Evolutionary conservation across 176 grass and related monocot genomes (phyloP).

Genomic region (Cenchrus purpureus): DNA sequence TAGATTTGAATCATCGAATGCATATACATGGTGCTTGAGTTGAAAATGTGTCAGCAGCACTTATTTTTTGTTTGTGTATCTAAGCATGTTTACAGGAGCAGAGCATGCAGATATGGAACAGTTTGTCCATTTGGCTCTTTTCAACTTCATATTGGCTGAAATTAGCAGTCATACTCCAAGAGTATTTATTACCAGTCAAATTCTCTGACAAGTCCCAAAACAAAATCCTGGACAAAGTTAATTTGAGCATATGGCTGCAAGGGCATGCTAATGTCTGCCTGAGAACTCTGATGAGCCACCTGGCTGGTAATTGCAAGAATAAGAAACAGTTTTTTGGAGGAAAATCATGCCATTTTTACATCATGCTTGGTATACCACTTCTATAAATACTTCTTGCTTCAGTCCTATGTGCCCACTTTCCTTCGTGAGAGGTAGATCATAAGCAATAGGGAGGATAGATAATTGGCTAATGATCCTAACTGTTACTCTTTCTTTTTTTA

Average conservation of each 20-base stretch:
- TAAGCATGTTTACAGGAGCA: not conserved
- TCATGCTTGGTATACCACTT: not conserved
- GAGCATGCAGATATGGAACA: slow-evolving; percentile 1
- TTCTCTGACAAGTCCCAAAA: not conserved
- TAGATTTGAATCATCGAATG: not conserved
- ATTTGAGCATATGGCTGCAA: slow-evolving; percentile 21
- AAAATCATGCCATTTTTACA: slow-evolving; percentile 15
- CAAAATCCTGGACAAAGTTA: slow-evolving; percentile 22
- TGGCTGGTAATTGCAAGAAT: slow-evolving; percentile 9
- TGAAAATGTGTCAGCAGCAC: not conserved
- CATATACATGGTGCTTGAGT: slow-evolving; percentile 8
- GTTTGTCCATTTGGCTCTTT: slow-evolving; percentile 4
- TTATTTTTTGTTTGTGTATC: not conserved
- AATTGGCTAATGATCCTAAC: not conserved
- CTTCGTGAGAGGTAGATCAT: not conserved
- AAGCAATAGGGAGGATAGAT: not conserved
- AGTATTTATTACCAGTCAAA: too few species aligned
- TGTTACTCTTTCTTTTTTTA: slow-evolving; percentile 21
- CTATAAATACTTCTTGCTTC: not conserved
- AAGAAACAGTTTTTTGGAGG: not conserved
- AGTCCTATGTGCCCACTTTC: not conserved
- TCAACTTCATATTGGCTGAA: not conserved
- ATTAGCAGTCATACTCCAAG: not conserved
- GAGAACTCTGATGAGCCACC: slow-evolving; percentile 21
- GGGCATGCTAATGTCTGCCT: slow-evolving; percentile 9